Evolutionary conservation across 345 rosid species (phyloP), one percentile per base, ranked within the genome.

Genomic region (Arabis hirsuta): DNA sequence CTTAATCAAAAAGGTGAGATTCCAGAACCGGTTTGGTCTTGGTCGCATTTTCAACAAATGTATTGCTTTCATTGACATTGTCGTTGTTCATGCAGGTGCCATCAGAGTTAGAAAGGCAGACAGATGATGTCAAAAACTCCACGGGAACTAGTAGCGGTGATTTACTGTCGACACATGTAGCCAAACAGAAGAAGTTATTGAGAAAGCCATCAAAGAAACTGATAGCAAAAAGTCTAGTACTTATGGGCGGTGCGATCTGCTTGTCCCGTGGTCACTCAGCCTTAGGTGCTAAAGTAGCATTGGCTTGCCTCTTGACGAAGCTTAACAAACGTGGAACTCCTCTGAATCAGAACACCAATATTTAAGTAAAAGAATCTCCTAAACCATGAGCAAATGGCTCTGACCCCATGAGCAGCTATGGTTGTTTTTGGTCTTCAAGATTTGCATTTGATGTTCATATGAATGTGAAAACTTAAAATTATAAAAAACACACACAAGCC

Each of bases 231-330:
- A 80, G 90, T 65, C 67, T 84, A 80, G 81, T 90, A 55, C 77
- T 90, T 50, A 72, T 87, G 42, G 97, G 97, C 8, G 45, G 56
- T 31, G 80, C 74, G 9, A 73, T 91, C 72, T 91, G 86, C 79
- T 84, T 91, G 65, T 81, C 91, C 5, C 84, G 87, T 4, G 92
- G 89, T 60, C 88, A 80, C 59, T 80, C 91, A 20, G 68, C 83
- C 12, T 80, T 91, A 19, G 88, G 89, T 13, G 96, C 89, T 60
- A 91, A 89, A 81, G 89, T 91, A 45, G 91, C 86, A 22, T 70
- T 89, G 69, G 90, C 90, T 34, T 91, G 81, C 70, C 69, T 91
- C 66, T 61, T 91, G 83, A 79, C 88, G 0, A 91, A 89, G 83
- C 79, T 86, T 61, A 72, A 82, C 53, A 67, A 67, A 66, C 85